Evolutionary conservation across 768 basidiomycete genomes (phyloP).

Genomic region (Calvatia gigantea): DNA sequence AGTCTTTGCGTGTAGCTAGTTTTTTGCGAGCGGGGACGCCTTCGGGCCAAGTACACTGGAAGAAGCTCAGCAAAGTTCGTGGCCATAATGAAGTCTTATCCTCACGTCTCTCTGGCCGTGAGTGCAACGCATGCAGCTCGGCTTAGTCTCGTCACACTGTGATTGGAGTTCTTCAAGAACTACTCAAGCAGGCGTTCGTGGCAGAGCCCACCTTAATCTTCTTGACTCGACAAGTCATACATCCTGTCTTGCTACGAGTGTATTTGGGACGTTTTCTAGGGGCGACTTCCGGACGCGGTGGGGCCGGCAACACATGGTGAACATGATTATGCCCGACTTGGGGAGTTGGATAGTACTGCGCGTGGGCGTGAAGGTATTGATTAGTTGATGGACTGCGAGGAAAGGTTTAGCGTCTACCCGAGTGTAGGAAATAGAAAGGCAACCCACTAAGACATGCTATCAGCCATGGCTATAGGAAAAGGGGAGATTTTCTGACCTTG

Average conservation of each 20-base stretch:
- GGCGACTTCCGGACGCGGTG: conserved; percentile 44
- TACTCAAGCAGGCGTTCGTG: not conserved
- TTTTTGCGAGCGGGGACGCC: conserved; percentile 72
- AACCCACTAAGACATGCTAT: conserved; percentile 55
- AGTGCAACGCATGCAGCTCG: conserved; percentile 80
- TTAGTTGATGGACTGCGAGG: conserved; percentile 32
- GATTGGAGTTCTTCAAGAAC: not conserved
- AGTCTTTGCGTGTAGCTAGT: conserved; percentile 52
- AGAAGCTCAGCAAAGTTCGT: conserved; percentile 10
- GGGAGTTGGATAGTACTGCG: conserved; percentile 36
- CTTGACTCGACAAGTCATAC: conserved; percentile 89
- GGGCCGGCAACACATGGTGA: conserved; percentile 32
- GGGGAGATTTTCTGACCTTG: conserved; percentile 33
- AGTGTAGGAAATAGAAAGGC: conserved; percentile 11
- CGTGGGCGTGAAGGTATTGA: conserved; percentile 38
- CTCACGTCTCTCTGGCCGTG: conserved; percentile 82
- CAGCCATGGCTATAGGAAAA: conserved; percentile 43
- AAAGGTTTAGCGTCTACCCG: conserved; percentile 17
- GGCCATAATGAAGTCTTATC: conserved; percentile 9
- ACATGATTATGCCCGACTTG: conserved; percentile 33
- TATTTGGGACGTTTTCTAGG: conserved; percentile 87
- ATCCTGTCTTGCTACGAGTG: conserved; percentile 91
- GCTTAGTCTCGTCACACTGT: conserved; percentile 90
- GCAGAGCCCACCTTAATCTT: conserved; percentile 77
- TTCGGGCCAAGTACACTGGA: conserved; percentile 82